These are phyloP conservation scores for Cladosporium halotolerans DNA, from an alignment of 2,329 filamentous ascomycete genomes.

Conservation along the genomic window DNA sequence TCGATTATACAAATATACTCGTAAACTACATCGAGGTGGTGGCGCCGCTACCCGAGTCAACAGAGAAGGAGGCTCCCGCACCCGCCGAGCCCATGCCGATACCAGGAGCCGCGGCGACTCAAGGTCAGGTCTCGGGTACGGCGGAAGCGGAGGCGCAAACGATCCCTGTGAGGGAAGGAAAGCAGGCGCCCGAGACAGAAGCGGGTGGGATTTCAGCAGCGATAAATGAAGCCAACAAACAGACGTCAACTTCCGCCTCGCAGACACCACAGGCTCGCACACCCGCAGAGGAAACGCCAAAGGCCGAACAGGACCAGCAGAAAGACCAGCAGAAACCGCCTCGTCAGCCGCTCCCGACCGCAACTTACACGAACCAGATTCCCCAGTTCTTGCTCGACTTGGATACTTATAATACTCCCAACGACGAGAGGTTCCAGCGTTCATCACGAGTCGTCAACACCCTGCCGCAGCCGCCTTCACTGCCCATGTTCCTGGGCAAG, in stretches of 20 bases:
- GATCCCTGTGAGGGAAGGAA: conserved; percentile 40
- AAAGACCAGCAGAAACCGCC: conserved; percentile 11
- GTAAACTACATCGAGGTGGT: conserved; percentile 95
- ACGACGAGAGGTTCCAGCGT: conserved; percentile 69
- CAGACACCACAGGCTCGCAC: background rate
- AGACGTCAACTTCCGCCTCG: conserved; percentile 5
- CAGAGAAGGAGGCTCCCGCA: conserved; percentile 19
- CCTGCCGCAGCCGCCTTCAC: conserved; percentile 72
- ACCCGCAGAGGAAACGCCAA: background rate
- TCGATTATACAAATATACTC: conserved; percentile 95
- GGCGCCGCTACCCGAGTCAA: conserved; percentile 20
- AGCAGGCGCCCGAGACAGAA: conserved; percentile 20
- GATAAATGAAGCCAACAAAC: conserved; percentile 17
- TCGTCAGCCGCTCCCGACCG: conserved; percentile 36
- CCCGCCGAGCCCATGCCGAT: conserved; percentile 24
- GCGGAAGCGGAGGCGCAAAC: conserved; percentile 44
- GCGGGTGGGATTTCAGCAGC: background rate
- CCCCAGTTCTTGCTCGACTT: conserved; percentile 82
- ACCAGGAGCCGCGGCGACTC: conserved; percentile 23
- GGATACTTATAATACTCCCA: conserved; percentile 52
- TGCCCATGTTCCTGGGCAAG: conserved; percentile 88
- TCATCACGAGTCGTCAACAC: conserved; percentile 70
- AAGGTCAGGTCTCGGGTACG: conserved; percentile 18
- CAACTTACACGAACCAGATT: conserved; percentile 65
- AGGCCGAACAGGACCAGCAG: background rate